These are phyloP conservation scores for Orbilia quercus DNA, from an alignment of 2,329 filamentous ascomycete species.

Conservation along the genomic window DNA sequence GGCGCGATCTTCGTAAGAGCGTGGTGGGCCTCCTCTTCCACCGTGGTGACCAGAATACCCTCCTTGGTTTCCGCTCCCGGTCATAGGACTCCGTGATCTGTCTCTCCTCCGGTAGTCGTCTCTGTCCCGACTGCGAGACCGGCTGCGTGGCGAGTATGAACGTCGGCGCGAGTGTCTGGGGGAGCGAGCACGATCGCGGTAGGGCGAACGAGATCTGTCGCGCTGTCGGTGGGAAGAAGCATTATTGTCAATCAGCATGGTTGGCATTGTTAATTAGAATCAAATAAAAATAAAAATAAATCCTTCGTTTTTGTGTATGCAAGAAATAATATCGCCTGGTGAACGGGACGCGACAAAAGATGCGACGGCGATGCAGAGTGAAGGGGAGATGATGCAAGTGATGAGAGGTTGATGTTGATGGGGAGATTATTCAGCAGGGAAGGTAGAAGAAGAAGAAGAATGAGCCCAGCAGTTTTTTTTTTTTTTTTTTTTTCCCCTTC, in stretches of 20 bases:
- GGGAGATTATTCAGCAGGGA: conserved; percentile 34
- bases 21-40: conserved; percentile 71
- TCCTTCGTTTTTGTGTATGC: neutral
- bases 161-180: conserved; percentile 76
- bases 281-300: neutral
- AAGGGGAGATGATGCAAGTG: conserved; percentile 8
- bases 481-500: no score
- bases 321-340: neutral
- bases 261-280: conserved; percentile 57
- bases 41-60: conserved; percentile 73
- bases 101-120: conserved; percentile 80
- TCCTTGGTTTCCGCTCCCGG: conserved; percentile 76
- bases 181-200: conserved; percentile 77
- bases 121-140: conserved; percentile 74
- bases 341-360: conserved; percentile 19
- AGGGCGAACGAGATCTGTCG: conserved; percentile 83
- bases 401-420: conserved; percentile 11
- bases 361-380: conserved; percentile 18
- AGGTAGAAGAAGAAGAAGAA: conserved; percentile 14
- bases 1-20: conserved; percentile 84
- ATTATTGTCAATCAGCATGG: conserved; percentile 60
- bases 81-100: conserved; percentile 87
- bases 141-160: conserved; percentile 81
- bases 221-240: conserved; percentile 68
- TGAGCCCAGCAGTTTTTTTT: no score